phyloP scores from a whole-genome alignment of 2,329 filamentous ascomycete species.

The Fusarium sp. region DNA sequence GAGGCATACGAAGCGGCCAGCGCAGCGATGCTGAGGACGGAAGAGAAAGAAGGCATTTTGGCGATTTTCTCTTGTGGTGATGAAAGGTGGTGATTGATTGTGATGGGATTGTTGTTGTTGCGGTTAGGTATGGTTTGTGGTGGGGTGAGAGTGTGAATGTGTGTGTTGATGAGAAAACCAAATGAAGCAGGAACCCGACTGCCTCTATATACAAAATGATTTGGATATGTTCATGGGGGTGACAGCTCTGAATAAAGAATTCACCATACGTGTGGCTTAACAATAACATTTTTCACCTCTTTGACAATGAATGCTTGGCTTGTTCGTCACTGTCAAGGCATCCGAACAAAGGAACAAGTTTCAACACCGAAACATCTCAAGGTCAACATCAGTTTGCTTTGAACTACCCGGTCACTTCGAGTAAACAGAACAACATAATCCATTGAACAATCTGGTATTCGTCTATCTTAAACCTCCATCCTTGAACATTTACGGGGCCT shows the following conservation, averaged over 20 bases:
- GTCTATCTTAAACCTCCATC: too few species aligned
- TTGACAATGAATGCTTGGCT: background rate
- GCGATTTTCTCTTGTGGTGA: background rate
- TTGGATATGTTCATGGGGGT: background rate
- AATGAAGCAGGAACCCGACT: background rate
- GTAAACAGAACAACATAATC: too few species aligned
- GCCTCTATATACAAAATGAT: background rate
- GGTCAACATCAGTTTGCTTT: fast-evolving
- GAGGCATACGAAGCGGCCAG: constrained; percentile 3
- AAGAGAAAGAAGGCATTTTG: constrained; percentile 14
- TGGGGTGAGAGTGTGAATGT: background rate
- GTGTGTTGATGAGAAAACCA: background rate
- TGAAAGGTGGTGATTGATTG: background rate
- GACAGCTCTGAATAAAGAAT: background rate
- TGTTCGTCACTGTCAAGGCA: background rate
- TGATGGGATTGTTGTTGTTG: background rate
- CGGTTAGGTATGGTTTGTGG: background rate
- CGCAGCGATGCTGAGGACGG: constrained; percentile 1
- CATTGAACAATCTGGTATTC: too few species aligned
- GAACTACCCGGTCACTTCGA: too few species aligned
- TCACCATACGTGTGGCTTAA: background rate
- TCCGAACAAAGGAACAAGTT: background rate
- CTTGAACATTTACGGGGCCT: too few species aligned
- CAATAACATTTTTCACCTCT: background rate
- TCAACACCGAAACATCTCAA: background rate